Base-by-base conservation (phyloP, 257 asterid species). In the Salvia splendens region DNA sequence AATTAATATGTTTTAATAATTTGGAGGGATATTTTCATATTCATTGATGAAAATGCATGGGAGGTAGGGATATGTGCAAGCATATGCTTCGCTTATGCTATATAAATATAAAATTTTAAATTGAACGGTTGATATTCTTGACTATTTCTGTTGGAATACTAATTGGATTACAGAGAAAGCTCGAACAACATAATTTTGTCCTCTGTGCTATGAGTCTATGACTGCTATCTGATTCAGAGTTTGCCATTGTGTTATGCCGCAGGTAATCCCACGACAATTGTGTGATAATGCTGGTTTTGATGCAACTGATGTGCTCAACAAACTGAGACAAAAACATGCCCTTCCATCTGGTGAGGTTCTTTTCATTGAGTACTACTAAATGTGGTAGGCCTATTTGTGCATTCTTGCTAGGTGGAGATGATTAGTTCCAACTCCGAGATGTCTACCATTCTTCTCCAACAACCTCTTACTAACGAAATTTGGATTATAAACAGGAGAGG, bases 271-370 rank as follows among this genome's bases (percentile, higher is more conserved):
- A 38, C 70, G 86, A 12, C 84, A 79, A 67, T 78, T 82, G 40
- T 81, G 86, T 49, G 87, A 80, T 50, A 83, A 83, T 67, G 85
- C 88, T 75, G 85, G 85, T 47, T 80, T 79, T 79, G 99, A 93
- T 78, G 99, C 99, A 40, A 93, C 97, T 28, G 99, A 93, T 77
- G 96, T 90, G 60, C 72, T 93, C 82, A 93, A 93, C 85, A 93
- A 93, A 78, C 81, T 93, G 78, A 86, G 99, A 73, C 99, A 93
- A 65, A 93, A 93, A 56, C 99, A 93, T 9, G 97, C 99, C 11
- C 86, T 90, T 73, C 86, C 91, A 12, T 90, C 96, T 45, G 99
- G 99, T 93, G 72, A 64, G 83, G 72, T 64, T 70, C 71, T 64
- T 14, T 67, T 52, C 8, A 8, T 57, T 36, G 43, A 47, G 53